Base-by-base conservation (phyloP, 371 early-diverging fungal species). In the Mucor circinelloides region DNA sequence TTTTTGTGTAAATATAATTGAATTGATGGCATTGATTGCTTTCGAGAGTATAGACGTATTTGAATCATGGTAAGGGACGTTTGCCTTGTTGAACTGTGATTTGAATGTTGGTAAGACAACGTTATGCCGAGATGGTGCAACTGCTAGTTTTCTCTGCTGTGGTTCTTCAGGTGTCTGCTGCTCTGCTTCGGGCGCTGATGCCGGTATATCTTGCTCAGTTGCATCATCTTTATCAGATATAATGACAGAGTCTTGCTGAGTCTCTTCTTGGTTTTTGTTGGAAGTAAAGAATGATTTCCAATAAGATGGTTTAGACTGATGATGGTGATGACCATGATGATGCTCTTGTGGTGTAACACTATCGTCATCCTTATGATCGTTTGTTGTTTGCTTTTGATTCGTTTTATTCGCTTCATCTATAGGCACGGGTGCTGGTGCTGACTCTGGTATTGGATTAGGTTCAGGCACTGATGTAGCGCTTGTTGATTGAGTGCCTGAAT, bases 21-120 rank as follows among this genome's bases (percentile, higher is more conserved):
- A 66, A 31, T 63, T 61, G 9, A 71, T 68, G 6, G 48, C 65
- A 62, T 63, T 46, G 6, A 68, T 27, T n/a, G 69, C 65, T 52
- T 50, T 67, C 9, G 34, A 30, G 21, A 69, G 59, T 5, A 72
- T 1, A 15, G 32, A 57, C 1, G 48, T 10, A 19, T 13, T 34
- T 9, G 36, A 13, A 17, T 17, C 50, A 13, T 40, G 44, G 19
- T 8, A 32, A 15, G 21, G 13, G 17, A 32, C 5, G 34, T 31
- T 30, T 31, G 30, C 15, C 13, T 62, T 34, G 17, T 32, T 56
- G 32, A 70, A 73, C 44, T 73, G 73, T 10, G 73, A 68, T 31
- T 70, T 55, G 48, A 76, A 76, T 3, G 68, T 57, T 28, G 76
- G 76, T 13, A 76, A 32, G 5, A 76, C 73, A 17, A 62, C 57